phyloP scores from a whole-genome alignment of 371 early-diverging fungal species.

The Phascolomyces articulosus region DNA sequence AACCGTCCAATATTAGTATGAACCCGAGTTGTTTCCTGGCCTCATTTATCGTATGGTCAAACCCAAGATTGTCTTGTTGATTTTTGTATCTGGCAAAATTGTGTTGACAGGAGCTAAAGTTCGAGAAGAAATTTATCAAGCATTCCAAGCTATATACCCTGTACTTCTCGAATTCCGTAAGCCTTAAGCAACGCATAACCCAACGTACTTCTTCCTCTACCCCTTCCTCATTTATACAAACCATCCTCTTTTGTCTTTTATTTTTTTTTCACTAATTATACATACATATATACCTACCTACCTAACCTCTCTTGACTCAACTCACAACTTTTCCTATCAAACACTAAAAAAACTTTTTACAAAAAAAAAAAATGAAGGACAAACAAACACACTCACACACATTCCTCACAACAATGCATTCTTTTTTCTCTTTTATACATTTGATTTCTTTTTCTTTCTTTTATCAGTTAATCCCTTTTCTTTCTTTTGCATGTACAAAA shows the following conservation, averaged over 20 bases:
- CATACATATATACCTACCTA: background rate
- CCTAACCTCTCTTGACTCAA: too few species aligned
- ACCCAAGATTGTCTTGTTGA: slow-evolving; percentile 99
- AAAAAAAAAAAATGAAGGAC: background rate
- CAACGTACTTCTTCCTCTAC: slow-evolving; percentile 1
- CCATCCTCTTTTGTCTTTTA: background rate
- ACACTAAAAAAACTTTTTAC: background rate
- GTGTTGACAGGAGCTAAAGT: slow-evolving; percentile 99
- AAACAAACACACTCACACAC: background rate
- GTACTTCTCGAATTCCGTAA: slow-evolving; percentile 93
- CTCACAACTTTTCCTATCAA: too few species aligned
- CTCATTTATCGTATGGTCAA: slow-evolving; percentile 99
- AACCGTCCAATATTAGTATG: slow-evolving; percentile 93
- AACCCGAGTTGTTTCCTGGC: slow-evolving; percentile 99
- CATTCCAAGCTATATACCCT: slow-evolving; percentile 99
- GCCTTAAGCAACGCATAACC: slow-evolving; percentile 45
- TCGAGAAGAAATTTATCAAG: slow-evolving; percentile 99
- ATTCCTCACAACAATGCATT: background rate
- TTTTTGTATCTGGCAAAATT: slow-evolving; percentile 99
- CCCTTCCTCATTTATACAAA: background rate
- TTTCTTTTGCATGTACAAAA: background rate
- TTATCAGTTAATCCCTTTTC: too few species aligned
- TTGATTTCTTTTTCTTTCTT: slow-evolving; percentile 6
- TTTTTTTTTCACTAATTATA: background rate
- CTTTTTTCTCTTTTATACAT: slow-evolving; percentile 3